Evolutionary conservation across 1,284 basidiomycete genomes (phyloP).

Genomic region (Rhodofomes roseus): DNA sequence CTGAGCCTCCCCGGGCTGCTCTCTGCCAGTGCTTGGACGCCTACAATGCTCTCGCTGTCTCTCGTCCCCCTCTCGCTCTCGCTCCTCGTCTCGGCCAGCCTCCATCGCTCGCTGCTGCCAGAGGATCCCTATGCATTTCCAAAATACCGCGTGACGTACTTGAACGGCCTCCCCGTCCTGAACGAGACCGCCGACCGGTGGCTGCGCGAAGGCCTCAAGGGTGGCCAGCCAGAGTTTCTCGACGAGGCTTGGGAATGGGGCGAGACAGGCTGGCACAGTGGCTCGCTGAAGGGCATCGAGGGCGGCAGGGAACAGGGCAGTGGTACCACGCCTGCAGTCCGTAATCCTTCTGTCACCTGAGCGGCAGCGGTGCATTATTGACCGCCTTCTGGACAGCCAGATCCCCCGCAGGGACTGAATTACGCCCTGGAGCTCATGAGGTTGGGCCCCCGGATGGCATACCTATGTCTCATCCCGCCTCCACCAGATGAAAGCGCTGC

Average conservation of each 20-base stretch:
- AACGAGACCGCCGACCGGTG: constrained; percentile 73
- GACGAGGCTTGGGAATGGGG: constrained; percentile 50
- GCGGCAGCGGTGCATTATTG: constrained; percentile 5
- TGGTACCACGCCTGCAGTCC: constrained; percentile 19
- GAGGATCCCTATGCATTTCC: constrained; percentile 83
- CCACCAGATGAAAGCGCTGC: constrained; percentile 44
- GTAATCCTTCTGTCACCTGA: constrained; percentile 12
- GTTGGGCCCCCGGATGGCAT: constrained; percentile 61
- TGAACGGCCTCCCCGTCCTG: constrained; percentile 75
- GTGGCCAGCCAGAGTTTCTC: constrained; percentile 75
- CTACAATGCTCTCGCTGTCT: constrained; percentile 3
- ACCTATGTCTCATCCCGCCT: constrained; percentile 73
- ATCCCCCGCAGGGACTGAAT: constrained; percentile 21
- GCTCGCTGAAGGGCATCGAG: constrained; percentile 52
- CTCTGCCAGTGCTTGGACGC: neutral
- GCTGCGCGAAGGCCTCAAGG: constrained; percentile 63
- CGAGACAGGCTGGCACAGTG: constrained; percentile 33
- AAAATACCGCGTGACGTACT: constrained; percentile 79
- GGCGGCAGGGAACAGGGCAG: constrained; percentile 33
- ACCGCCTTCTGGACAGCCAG: constrained; percentile 21
- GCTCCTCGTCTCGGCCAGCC: constrained; percentile 35
- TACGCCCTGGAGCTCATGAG: constrained; percentile 64
- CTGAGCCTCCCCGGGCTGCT: constrained; percentile 9
- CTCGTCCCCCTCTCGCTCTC: constrained; percentile 19
- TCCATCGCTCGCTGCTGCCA: constrained; percentile 61